Evolutionary conservation across 345 rosid species (phyloP).

Genomic region (Rubroshorea leprosula): DNA sequence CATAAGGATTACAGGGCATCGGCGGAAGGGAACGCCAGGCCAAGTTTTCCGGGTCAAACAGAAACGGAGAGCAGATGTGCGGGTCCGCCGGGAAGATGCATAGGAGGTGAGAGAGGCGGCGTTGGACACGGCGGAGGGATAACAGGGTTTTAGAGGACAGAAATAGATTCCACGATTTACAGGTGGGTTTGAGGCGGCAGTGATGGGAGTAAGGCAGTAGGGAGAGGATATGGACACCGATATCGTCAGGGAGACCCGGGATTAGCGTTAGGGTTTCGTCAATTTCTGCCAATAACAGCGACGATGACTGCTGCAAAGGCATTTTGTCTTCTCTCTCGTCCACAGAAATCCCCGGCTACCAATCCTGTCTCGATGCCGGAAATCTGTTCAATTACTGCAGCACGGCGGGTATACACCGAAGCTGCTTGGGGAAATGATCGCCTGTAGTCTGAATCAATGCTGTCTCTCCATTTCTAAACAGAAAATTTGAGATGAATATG

Average conservation of each 20-base stretch:
- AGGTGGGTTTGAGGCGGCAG: constrained; percentile 61
- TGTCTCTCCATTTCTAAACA: too few relatives aligned
- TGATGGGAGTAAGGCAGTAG: constrained; percentile 70
- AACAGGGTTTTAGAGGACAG: constrained; percentile 68
- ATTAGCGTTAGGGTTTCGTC: constrained; percentile 40
- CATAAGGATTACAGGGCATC: constrained; percentile 74
- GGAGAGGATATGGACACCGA: constrained; percentile 51
- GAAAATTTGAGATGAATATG: too few relatives aligned
- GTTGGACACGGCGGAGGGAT: constrained; percentile 42
- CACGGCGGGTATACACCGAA: background rate
- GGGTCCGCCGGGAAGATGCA: constrained; percentile 89
- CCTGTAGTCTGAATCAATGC: too few relatives aligned
- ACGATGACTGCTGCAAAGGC: constrained; percentile 21
- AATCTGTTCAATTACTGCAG: background rate
- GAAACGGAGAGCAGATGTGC: constrained; percentile 64
- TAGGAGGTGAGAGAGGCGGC: constrained; percentile 54
- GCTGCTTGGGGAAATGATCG: too few relatives aligned
- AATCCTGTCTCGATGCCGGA: background rate
- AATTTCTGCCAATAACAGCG: constrained; percentile 19
- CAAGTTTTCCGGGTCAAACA: constrained; percentile 61
- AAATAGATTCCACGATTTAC: constrained; percentile 64
- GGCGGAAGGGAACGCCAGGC: constrained; percentile 78
- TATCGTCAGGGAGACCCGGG: constrained; percentile 75
- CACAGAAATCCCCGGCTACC: background rate
- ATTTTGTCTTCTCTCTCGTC: background rate